These are phyloP conservation scores for cucumber (Cucumis sativus) DNA, from an alignment of 306 rosid genomes.

Conservation along the genomic window Cucumber_9930_V3 NC_026657.2:3532001-3532500, in stretches of 20 bases:
- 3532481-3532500: conserved; percentile 3
- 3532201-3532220: not conserved
- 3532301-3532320: not conserved
- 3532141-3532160: conserved; percentile 89
- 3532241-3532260: not conserved
- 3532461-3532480: not conserved
- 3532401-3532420: not conserved
- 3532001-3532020: not conserved
- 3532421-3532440: not conserved
- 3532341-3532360: not conserved
- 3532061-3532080: conserved; percentile 6
- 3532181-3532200: not conserved
- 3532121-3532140: conserved; percentile 82
- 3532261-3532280: not conserved
- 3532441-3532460: not conserved
- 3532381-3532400: not conserved
- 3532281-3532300: not conserved
- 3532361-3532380: not conserved
- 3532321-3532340: not conserved
- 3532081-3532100: conserved; percentile 5
- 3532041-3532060: not conserved
- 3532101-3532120: conserved; percentile 82
- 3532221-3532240: not conserved
- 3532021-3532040: not conserved
- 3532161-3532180: conserved; percentile 39